Base-by-base conservation (phyloP, 495 filamentous ascomycete species). In the Beverwykella pulmonaria region DNA sequence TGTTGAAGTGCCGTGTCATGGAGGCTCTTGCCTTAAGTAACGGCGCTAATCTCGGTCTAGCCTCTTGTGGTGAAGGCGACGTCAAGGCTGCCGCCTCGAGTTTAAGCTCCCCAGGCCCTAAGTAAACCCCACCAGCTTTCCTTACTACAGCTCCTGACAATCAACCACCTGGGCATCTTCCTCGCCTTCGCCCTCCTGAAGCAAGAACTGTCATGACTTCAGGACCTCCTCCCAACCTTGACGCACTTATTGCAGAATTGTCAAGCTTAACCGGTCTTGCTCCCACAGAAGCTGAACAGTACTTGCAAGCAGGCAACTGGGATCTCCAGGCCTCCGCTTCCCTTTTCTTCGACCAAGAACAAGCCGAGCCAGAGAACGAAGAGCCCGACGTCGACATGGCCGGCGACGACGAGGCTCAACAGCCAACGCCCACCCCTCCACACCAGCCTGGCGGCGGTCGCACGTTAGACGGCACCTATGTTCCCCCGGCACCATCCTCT, bases 301-400 rank as follows among this genome's bases (percentile, higher is more conserved):
- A 90, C 65, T 86, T 95, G 14, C 77, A 73, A 15, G 80, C 82
- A n/a, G 87, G 82, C 71, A 73, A 83, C 61, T 93, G 91, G 88
- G 84, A 93, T 66, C 74, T 93, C 26, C 80, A 84, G 56, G 77
- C 82, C 6, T 91, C 91, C 39, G 82, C 86, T 53, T 80, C 84
- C 2, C 83, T 89, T 65, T 95, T 83, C 80, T 94, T 82, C 73
- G 83, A 55, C 36, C 26, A 56, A n/a, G 52, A 15, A 39, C 17
- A 25, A 19, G n/a, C 86, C 39, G 83, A 87, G 60, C 81, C 85
- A 65, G 89, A 93, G 59, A 79, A 76, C 17, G 44, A 32, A 56
- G 68, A 71, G 9, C 56, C 75, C 55, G 76, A 83, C 62, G 78
- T 74, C 19, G 71, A 71, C 50, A 67, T 67, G 53, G 66, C 69